Percentiles rank a stretch among this genome's conserved stretches.
These are phyloP conservation scores for Gremmenia infestans DNA, from an alignment of 2,329 filamentous ascomycete genomes.

Conservation along the genomic window DNA sequence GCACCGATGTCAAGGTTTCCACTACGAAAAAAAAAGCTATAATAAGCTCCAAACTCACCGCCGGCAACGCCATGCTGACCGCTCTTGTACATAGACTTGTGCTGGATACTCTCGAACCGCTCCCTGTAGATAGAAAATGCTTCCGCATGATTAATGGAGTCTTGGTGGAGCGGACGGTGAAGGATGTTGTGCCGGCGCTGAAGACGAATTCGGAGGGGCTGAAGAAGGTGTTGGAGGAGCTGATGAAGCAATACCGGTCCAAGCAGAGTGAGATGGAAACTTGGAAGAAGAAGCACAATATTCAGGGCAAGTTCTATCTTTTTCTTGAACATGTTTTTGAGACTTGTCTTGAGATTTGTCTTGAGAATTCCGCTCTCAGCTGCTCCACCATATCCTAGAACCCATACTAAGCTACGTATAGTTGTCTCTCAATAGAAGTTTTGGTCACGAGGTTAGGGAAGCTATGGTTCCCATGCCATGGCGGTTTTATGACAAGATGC, in stretches of 20 bases:
- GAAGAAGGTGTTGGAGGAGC: conserved; percentile 88
- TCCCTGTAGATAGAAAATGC: conserved; percentile 84
- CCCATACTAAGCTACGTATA: no score
- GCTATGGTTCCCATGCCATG: background rate
- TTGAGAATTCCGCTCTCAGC: no score
- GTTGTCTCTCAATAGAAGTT: conserved; percentile 66
- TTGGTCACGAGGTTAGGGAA: conserved; percentile 11
- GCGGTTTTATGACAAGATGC: background rate
- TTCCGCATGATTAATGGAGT: conserved; percentile 99
- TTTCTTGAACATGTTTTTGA: no score
- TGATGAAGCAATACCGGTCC: conserved; percentile 92
- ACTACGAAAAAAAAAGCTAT: conserved; percentile 7
- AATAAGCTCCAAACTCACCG: conserved; percentile 20
- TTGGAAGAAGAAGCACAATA: conserved; percentile 97
- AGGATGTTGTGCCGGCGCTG: conserved; percentile 85
- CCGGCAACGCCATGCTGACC: conserved; percentile 34
- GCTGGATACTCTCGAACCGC: conserved; percentile 80
- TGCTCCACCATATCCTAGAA: no score
- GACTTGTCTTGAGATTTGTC: no score
- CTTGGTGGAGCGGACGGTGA: conserved; percentile 86
- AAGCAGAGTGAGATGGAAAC: conserved; percentile 95
- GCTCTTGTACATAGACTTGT: conserved; percentile 59
- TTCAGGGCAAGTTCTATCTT: conserved; percentile 43
- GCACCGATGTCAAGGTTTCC: background rate
- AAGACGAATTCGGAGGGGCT: conserved; percentile 92